Evolutionary conservation across 106 monocot genomes (phyloP), one percentile per base, ranked within the genome.

Genomic region (Dioscorea alata): DNA sequence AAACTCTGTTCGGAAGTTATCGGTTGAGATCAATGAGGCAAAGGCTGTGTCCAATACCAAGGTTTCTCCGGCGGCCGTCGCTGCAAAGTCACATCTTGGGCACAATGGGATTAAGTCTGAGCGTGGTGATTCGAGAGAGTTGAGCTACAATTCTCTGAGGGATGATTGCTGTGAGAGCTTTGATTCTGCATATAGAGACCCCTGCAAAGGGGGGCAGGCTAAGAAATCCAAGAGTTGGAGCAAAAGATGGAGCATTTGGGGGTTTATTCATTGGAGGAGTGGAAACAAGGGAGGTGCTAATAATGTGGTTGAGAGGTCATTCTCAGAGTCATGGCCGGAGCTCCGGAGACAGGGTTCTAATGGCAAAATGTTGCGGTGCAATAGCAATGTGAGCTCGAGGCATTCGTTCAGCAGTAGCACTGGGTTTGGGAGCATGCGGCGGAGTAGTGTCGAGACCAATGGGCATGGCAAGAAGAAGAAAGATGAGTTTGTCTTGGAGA

Each of bases 171-270:
- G 78, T 2, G 89, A 80, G 69, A 89, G 82, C 71, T 82, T 92
- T n/a, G 85, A 81, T 22, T 86, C 92, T 0, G 57, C 69, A 22
- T 82, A 71, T 67, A 71, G 84, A 42, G 76, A 78, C 35, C 15
- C 71, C 10, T 49, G 18, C 17, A 77, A 69, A 19, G 70, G 28
- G 4, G 51, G 42, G 59, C 31, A 66, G 0, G 33, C 53, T 0
- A 94, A 85, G 79, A 92, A 99, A 77, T 68, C 89, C 15, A 75
- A 66, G n/a, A 57, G 67, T 69, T 88, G 95, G 94, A 83, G 84
- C 77, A 88, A 86, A 66, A 86, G 73, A 6, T 91, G 85, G 96
- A 88, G 59, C 67, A 76, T 97, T 4, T 87, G 80, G 86, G 97
- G 89, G 10, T 76, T 92, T 32, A 87, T 97, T 48, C 84, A 92